Conservation (phyloP, 805 yeast genomes). For the Wickerhamiella occidentalis region DNA sequence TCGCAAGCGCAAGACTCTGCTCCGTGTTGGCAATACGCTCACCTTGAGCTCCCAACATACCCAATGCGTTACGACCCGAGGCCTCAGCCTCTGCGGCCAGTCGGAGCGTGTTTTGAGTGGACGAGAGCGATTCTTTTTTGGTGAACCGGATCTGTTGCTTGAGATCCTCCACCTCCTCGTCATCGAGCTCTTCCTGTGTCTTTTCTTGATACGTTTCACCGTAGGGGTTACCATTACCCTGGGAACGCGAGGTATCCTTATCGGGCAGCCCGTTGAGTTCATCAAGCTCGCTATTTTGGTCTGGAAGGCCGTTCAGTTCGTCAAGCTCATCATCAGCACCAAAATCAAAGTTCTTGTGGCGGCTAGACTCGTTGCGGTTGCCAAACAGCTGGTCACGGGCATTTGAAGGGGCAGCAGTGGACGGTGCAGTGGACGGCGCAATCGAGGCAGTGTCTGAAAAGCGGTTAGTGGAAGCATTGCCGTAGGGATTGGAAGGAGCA, state of each 20-base stretch:
- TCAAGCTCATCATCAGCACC: slow-evolving; percentile 7
- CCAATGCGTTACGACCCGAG: slow-evolving; percentile 70
- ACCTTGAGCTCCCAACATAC: slow-evolving; percentile 88
- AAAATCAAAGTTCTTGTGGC: neutral
- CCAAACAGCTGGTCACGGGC: slow-evolving; percentile 26
- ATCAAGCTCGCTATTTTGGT: slow-evolving; percentile 13
- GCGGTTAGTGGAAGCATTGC: slow-evolving; percentile 9
- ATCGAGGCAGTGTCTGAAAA: slow-evolving; percentile 10
- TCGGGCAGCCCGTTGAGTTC: slow-evolving; percentile 10
- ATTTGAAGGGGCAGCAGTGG: slow-evolving; percentile 6
- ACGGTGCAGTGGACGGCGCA: slow-evolving; percentile 5
- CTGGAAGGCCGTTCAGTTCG: slow-evolving; percentile 8
- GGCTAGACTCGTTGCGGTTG: slow-evolving; percentile 4
- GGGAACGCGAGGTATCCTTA: neutral
- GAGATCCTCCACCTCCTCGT: slow-evolving; percentile 78
- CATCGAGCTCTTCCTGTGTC: slow-evolving; percentile 35
- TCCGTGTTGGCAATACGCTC: slow-evolving; percentile 75
- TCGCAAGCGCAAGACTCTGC: slow-evolving; percentile 60
- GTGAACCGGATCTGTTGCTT: slow-evolving; percentile 72
- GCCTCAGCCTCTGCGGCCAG: slow-evolving; percentile 62
- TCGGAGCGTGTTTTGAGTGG: slow-evolving; percentile 70
- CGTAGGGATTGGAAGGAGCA: slow-evolving; percentile 2
- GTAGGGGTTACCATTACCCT: neutral
- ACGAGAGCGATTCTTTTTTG: slow-evolving; percentile 75
- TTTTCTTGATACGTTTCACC: neutral